A percentile compares a stretch with the other conserved stretches of the same genome.
These are phyloP conservation scores for Funneliformis mosseae DNA, from an alignment of 192 early-diverging fungal genomes.

Conservation along the genomic window DNA sequence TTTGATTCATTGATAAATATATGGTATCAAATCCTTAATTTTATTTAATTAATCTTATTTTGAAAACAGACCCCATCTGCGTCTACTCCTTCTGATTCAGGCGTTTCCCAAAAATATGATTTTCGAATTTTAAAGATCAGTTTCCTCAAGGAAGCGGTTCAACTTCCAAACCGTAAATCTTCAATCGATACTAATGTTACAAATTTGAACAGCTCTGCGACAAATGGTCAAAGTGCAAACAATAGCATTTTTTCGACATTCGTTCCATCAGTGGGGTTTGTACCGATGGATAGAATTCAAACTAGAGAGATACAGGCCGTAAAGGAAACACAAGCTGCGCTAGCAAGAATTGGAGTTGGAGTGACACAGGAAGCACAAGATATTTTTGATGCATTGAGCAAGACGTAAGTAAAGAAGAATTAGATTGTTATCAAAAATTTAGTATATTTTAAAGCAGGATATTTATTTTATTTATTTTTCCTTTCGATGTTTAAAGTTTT, in stretches of 20 bases:
- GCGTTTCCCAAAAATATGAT: constrained; percentile 42
- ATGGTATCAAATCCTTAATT: constrained; percentile 9
- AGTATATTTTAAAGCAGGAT: neutral
- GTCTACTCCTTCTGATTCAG: constrained; percentile 6
- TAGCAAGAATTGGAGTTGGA: constrained; percentile 74
- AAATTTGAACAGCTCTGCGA: neutral
- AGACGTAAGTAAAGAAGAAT: constrained; percentile 57
- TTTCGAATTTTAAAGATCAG: constrained; percentile 64
- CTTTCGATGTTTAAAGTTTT: neutral
- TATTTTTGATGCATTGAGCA: constrained; percentile 80
- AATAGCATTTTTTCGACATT: constrained; percentile 41
- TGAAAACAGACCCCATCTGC: constrained; percentile 44
- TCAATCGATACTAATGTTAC: constrained; percentile 10
- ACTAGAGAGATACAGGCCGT: constrained; percentile 55
- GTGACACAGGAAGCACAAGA: constrained; percentile 74
- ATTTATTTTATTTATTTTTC: constrained; percentile 7
- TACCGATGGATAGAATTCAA: constrained; percentile 58
- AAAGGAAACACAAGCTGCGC: constrained; percentile 47
- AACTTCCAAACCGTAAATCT: constrained; percentile 32
- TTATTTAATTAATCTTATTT: constrained; percentile 10
- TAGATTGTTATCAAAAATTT: neutral
- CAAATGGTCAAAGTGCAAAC: constrained; percentile 25
- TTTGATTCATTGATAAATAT: neutral
- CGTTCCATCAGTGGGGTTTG: constrained; percentile 44
- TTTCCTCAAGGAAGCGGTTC: constrained; percentile 58